These are phyloP conservation scores for Claviceps cyperi DNA, from an alignment of 2,329 filamentous ascomycete species.

Conservation along the genomic window DNA sequence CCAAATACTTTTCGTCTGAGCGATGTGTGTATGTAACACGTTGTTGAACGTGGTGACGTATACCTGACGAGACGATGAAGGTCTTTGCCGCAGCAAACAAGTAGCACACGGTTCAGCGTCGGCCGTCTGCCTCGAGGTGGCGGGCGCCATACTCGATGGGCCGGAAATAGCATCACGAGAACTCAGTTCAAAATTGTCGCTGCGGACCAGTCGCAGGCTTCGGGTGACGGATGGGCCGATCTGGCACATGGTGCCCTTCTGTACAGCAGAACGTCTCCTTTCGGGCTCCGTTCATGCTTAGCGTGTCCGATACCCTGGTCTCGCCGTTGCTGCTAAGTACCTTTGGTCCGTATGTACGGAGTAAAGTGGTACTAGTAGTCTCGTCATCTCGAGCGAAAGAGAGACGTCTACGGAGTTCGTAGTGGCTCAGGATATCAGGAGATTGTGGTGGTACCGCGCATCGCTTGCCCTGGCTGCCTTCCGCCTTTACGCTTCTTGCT, in stretches of 20 bases:
- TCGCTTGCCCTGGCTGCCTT: constrained; percentile 1
- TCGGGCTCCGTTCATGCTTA: constrained; percentile 4
- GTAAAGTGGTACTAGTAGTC: no score
- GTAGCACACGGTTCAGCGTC: background rate
- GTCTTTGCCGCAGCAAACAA: background rate
- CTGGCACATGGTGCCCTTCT: no score
- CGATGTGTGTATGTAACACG: background rate
- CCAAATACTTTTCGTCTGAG: background rate
- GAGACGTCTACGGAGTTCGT: background rate
- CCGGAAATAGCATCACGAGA: constrained; percentile 1
- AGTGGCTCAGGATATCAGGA: no score
- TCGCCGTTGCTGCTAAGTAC: background rate
- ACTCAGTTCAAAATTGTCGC: no score
- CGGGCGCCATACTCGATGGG: background rate
- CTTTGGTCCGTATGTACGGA: no score
- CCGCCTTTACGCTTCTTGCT: no score
- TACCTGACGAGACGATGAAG: background rate
- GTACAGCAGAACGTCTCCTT: background rate
- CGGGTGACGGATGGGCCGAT: no score
- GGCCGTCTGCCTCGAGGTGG: background rate
- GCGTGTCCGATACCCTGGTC: constrained; percentile 10
- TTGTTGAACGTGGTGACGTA: constrained; percentile 1
- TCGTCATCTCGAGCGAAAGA: background rate
- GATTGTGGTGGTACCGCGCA: constrained; percentile 4
- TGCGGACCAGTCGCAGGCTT: no score